Evolutionary conservation across 768 basidiomycete species (phyloP).

Genomic region (Galerina sulciceps): DNA sequence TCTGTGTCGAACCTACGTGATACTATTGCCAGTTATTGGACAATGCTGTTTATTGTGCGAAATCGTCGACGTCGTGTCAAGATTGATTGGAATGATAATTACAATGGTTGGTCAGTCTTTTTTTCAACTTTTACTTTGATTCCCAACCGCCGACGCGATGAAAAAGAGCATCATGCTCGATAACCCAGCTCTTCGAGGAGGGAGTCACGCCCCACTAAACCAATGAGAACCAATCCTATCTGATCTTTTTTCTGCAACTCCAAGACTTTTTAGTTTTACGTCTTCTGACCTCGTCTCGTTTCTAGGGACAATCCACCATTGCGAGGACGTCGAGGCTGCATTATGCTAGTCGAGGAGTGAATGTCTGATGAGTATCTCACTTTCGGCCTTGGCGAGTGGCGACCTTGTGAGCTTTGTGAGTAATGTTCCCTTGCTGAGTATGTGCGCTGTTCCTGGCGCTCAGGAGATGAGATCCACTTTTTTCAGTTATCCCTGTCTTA

Average conservation of each 20-base stretch:
- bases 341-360: not conserved
- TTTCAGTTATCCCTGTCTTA: slow-evolving; percentile 82
- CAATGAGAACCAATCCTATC: slow-evolving; percentile 64
- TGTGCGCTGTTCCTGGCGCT: not conserved
- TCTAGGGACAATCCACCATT: not conserved
- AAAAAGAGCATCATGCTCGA: slow-evolving; percentile 84
- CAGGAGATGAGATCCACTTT: slow-evolving; percentile 42
- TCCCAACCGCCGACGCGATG: slow-evolving; percentile 41
- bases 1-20: not conserved
- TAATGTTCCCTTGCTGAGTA: not conserved
- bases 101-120: not conserved
- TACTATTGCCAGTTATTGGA: not conserved
- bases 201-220: slow-evolving; percentile 86
- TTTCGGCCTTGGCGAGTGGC: not conserved
- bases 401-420: too few species aligned
- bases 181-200: slow-evolving; percentile 96
- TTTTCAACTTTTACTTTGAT: not conserved
- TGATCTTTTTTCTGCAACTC: slow-evolving; percentile 32
- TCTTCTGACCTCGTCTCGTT: not conserved
- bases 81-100: not conserved
- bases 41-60: not conserved
- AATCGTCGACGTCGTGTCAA: not conserved
- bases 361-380: not conserved
- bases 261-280: not conserved
- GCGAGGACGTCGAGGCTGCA: not conserved